These are phyloP conservation scores for Terana coerulea DNA, from an alignment of 768 basidiomycete species.

Conservation along the genomic window DNA sequence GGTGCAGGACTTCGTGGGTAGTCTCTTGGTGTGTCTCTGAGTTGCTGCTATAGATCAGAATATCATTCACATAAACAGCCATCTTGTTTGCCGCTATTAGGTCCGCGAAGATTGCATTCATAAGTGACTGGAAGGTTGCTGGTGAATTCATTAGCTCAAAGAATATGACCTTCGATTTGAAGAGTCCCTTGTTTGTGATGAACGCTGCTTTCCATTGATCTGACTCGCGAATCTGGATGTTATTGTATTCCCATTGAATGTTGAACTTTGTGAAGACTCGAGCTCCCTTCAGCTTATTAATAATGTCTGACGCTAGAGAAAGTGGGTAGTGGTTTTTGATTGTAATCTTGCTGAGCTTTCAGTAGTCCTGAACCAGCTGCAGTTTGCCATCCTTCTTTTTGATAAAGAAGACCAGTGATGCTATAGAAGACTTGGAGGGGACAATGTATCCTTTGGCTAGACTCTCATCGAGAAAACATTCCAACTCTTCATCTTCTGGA, in stretches of 20 bases:
- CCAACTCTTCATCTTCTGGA: conserved; percentile 12
- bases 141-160: conserved; percentile 22
- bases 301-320: conserved; percentile 21
- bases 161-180: conserved; percentile 28
- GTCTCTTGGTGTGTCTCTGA: conserved; percentile 19
- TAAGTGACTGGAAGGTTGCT: conserved; percentile 28
- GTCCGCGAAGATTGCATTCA: conserved; percentile 30
- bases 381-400: conserved; percentile 34
- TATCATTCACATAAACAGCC: conserved; percentile 39
- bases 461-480: conserved; percentile 23
- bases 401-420: conserved; percentile 28
- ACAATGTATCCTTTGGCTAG: conserved; percentile 19
- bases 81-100: conserved; percentile 31
- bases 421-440: conserved; percentile 14
- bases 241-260: conserved; percentile 23
- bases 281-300: conserved; percentile 20
- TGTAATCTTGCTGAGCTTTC: conserved; percentile 22
- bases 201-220: conserved; percentile 33
- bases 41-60: conserved; percentile 25
- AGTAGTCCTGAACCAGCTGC: conserved; percentile 31
- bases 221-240: conserved; percentile 15
- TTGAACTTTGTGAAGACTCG: conserved; percentile 28
- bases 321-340: conserved; percentile 27
- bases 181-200: conserved; percentile 22
- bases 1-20: conserved; percentile 20